Evolutionary conservation across 2,329 filamentous ascomycete genomes (phyloP).

Genomic region (Ascochyta viciae-villosae): DNA sequence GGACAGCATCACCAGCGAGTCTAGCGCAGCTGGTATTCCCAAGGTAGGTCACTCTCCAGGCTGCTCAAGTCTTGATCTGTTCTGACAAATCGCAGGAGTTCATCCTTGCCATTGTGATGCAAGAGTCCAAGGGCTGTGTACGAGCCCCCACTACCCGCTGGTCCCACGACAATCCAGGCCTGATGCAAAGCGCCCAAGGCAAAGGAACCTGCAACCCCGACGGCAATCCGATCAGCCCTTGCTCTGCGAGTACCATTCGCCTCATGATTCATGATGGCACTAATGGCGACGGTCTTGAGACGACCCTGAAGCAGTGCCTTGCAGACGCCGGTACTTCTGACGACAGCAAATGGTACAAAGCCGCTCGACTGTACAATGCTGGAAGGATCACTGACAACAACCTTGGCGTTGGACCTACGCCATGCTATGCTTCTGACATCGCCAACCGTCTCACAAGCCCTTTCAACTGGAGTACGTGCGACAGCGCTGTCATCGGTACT

Average conservation of each 20-base stretch:
- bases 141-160: conserved; percentile 54
- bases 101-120: conserved; percentile 55
- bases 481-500: conserved; percentile 12
- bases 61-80: not conserved
- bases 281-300: conserved; percentile 51
- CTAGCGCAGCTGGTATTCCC: conserved; percentile 42
- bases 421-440: conserved; percentile 61
- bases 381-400: conserved; percentile 49
- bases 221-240: conserved; percentile 50
- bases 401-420: conserved; percentile 52
- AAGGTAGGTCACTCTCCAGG: conserved; percentile 52
- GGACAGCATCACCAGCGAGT: conserved; percentile 46
- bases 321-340: conserved; percentile 37
- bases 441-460: conserved; percentile 56
- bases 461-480: conserved; percentile 24
- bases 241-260: conserved; percentile 47
- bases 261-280: conserved; percentile 55
- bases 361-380: conserved; percentile 61
- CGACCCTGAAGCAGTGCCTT: conserved; percentile 53
- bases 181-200: conserved; percentile 55
- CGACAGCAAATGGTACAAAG: conserved; percentile 54
- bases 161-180: conserved; percentile 53
- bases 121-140: conserved; percentile 57
- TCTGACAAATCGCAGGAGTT: conserved; percentile 38
- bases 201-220: conserved; percentile 42